Evolutionary conservation across 495 filamentous ascomycete genomes (phyloP).

Genomic region (Lasiosphaeria miniovina): DNA sequence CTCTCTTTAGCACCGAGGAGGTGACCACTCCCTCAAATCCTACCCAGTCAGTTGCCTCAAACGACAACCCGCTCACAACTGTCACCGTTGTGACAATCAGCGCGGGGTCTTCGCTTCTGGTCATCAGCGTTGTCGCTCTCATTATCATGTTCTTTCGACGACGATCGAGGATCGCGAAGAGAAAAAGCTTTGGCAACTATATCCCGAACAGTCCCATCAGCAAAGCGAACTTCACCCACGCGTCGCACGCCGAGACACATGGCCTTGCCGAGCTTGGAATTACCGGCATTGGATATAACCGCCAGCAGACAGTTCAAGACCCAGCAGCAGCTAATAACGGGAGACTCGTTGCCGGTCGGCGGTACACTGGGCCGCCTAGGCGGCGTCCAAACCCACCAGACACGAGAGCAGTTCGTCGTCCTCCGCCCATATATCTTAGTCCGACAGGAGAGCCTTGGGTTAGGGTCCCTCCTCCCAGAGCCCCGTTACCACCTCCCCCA

Average conservation of each 20-base stretch:
- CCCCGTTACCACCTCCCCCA: not conserved
- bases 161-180: not conserved
- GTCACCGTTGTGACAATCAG: slow-evolving; percentile 1
- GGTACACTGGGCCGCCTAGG: not conserved
- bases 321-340: not conserved
- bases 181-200: not conserved
- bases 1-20: not conserved
- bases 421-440: not conserved
- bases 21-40: not conserved
- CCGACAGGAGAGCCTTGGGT: not conserved
- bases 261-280: not conserved
- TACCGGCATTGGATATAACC: not conserved
- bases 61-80: slow-evolving; percentile 1
- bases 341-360: not conserved
- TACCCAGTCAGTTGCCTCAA: not conserved
- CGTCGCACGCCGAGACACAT: not conserved
- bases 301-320: not conserved
- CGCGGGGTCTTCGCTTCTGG: not conserved
- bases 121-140: not conserved
- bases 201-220: not conserved
- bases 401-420: not conserved
- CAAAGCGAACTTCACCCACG: not conserved
- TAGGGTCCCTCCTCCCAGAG: not conserved
- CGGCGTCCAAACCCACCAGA: not conserved
- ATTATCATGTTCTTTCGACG: not conserved